Conservation (phyloP, 2,329 filamentous ascomycete genomes). For the Alternaria atra region DNA sequence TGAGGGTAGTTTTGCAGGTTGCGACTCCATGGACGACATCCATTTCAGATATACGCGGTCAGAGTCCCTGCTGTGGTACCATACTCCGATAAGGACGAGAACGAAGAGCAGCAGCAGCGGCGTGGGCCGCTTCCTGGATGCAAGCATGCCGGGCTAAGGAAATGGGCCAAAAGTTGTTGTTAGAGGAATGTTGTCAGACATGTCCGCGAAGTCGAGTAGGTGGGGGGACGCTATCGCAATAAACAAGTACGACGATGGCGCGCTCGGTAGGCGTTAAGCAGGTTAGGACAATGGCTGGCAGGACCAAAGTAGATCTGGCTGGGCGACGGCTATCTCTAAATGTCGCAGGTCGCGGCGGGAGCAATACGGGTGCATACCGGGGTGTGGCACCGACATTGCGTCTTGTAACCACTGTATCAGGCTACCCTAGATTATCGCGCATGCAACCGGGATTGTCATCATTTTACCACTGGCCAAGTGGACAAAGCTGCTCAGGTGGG, state of each 20-base stretch:
- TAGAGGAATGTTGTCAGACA: constrained; percentile 33
- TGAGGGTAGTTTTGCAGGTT: constrained; percentile 38
- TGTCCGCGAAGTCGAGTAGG: constrained; percentile 19
- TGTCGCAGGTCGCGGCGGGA: constrained; percentile 24
- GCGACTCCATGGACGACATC: constrained; percentile 35
- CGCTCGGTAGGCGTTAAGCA: background rate
- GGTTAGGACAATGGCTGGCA: constrained; percentile 14
- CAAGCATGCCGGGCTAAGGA: constrained; percentile 39
- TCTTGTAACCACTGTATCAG: constrained; percentile 35
- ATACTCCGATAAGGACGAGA: constrained; percentile 37
- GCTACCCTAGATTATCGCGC: constrained; percentile 25
- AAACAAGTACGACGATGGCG: background rate
- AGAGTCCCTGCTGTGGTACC: constrained; percentile 39
- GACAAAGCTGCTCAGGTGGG: background rate
- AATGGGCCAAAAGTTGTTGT: constrained; percentile 14
- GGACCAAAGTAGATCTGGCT: constrained; percentile 15
- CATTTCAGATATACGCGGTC: constrained; percentile 43
- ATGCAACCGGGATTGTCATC: constrained; percentile 13
- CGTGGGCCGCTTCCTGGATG: constrained; percentile 42
- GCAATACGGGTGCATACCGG: constrained; percentile 15
- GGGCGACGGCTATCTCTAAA: constrained; percentile 25
- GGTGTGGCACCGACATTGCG: constrained; percentile 24
- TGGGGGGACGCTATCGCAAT: constrained; percentile 4
- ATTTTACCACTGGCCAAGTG: constrained; percentile 14
- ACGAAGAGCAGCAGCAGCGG: constrained; percentile 40